phyloP scores from a whole-genome alignment of 345 rosid genomes.

The Hibiscus syriacus region DNA sequence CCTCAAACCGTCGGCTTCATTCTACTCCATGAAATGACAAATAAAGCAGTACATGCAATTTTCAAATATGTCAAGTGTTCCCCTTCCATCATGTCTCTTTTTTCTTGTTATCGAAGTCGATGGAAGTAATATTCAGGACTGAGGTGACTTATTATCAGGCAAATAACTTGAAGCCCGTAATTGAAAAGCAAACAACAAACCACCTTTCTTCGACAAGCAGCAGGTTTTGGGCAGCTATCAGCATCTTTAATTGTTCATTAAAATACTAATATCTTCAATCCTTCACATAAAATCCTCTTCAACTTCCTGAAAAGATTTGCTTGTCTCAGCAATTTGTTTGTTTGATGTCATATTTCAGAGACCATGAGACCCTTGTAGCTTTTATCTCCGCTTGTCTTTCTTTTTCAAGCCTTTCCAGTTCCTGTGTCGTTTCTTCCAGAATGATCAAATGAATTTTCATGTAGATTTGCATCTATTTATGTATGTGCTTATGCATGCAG shows the following conservation, averaged over 20 bases:
- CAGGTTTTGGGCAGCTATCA: neutral
- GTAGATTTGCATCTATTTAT: neutral
- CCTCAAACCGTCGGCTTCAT: neutral
- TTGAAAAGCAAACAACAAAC: no score
- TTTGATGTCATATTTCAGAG: no score
- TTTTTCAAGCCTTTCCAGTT: slow-evolving; percentile 81
- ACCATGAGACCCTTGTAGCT: no score
- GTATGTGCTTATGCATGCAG: neutral
- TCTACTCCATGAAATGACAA: neutral
- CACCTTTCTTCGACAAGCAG: no score
- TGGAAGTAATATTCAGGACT: neutral
- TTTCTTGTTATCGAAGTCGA: neutral
- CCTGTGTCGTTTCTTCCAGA: slow-evolving; percentile 76
- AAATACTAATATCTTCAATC: neutral
- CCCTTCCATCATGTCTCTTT: neutral
- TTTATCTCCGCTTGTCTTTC: no score
- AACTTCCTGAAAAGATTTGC: slow-evolving; percentile 86
- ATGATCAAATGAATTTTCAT: neutral
- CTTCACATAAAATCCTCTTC: slow-evolving; percentile 97
- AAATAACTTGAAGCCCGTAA: slow-evolving; percentile 16
- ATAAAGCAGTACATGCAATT: no score
- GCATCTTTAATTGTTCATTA: slow-evolving; percentile 11
- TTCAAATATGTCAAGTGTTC: no score
- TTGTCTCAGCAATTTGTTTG: no score
- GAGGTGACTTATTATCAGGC: slow-evolving; percentile 17